These are phyloP conservation scores for Eimeria falciformis DNA, from an alignment of 169 alveolate species.

Conservation along the genomic window DNA sequence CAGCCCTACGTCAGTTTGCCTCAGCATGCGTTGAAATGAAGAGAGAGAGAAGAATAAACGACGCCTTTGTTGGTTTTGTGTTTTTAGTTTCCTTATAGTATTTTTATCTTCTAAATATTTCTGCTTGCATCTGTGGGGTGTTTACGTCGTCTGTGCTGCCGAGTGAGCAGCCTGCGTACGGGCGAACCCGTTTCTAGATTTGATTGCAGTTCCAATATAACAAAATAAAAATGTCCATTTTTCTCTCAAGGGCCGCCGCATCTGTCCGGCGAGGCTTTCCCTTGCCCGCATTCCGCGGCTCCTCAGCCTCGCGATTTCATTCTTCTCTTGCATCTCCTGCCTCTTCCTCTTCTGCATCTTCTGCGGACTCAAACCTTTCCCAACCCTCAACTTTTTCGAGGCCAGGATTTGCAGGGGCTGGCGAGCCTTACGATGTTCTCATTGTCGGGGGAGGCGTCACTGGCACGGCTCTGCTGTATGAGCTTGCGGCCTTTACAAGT, in stretches of 20 bases:
- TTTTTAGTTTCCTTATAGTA: too few relatives aligned
- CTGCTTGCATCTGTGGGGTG: too few relatives aligned
- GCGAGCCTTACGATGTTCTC: slow-evolving; percentile 83
- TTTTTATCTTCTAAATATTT: too few relatives aligned
- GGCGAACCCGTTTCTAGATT: too few relatives aligned
- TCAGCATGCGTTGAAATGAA: too few relatives aligned
- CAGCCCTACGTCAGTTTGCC: too few relatives aligned
- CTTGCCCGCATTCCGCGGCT: background rate
- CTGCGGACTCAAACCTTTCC: background rate
- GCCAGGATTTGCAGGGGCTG: background rate
- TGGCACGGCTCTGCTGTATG: slow-evolving; percentile 90
- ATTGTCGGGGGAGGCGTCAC: slow-evolving; percentile 92
- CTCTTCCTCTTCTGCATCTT: background rate
- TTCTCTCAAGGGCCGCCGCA: background rate
- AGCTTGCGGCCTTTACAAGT: slow-evolving; percentile 87
- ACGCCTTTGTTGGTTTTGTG: too few relatives aligned
- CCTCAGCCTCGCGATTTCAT: background rate
- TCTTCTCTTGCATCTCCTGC: background rate
- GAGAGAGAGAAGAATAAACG: too few relatives aligned
- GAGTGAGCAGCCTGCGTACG: too few relatives aligned
- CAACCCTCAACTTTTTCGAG: too few relatives aligned
- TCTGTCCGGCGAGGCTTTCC: background rate
- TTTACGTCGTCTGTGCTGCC: too few relatives aligned
- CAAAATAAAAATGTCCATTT: background rate
- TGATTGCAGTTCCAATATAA: too few relatives aligned